Base-by-base conservation (phyloP, 345 rosid species). In the Rhodomyrtus tomentosa region DNA sequence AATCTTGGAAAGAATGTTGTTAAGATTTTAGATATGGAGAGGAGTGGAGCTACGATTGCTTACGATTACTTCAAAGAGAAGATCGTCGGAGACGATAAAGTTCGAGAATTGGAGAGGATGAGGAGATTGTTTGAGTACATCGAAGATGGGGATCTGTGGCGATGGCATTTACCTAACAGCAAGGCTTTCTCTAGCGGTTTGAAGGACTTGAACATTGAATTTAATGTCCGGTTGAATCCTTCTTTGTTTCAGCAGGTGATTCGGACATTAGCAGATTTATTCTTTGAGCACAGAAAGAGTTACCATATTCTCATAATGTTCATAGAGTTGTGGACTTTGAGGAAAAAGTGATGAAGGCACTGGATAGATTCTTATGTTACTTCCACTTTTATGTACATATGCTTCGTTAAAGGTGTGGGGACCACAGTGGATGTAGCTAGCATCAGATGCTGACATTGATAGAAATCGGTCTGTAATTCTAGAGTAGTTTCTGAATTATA, bases 41-140 rank as follows among this genome's bases (percentile, higher is more conserved):
- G 96, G 84, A 95, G 98, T 83, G 98, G 98, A 10, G 96, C 95
- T 5, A 93, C 93, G 7, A 92, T 95, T 90, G 96, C 98, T 52
- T 93, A 79, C 72, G 98, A 93, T 86, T 95, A 93, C 86, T 95
- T 95, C 86, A 93, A 87, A 86, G 82, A 88, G 73, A 93, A 91
- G 86, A 84, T 95, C 53, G 15, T 22, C 80, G 87, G 68, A 52
- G 29, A 80, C 2, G 27, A 54, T 29, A 25, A 54, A 24, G 80
- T 84, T 25, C 32, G 27, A 50, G 90, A 90, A 52, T 91, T 92
- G 32, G 89, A 89, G 82, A 88, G 89, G 72, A 80, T 89, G 87
- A 88, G 95, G 83, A 89, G 87, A 4, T 83, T 91, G 25, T 95
- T 93, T n/a, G 92, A 93, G 38, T 93, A 95, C 89, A 90, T 95